Evolutionary conservation across 2,329 filamentous ascomycete species (phyloP).

Genomic region (Alternaria metachromatica): DNA sequence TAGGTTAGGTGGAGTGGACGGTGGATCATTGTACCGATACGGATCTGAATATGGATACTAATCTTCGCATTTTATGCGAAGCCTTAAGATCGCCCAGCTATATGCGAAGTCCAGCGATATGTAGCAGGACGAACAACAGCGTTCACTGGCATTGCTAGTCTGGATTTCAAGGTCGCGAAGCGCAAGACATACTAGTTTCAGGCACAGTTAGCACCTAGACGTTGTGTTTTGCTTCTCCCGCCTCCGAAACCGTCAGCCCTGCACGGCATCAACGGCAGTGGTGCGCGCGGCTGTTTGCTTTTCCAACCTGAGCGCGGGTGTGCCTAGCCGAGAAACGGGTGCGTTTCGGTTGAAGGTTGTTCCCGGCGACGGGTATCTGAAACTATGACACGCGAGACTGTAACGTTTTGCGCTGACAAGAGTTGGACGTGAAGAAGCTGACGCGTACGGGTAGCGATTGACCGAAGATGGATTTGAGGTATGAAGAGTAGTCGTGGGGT

Average conservation of each 20-base stretch:
- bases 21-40: background rate
- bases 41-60: background rate
- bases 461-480: background rate
- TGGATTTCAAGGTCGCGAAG: too few relatives aligned
- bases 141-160: background rate
- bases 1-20: background rate
- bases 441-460: constrained; percentile 4
- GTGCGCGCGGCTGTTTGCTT: background rate
- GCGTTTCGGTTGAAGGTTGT: background rate
- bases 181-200: background rate
- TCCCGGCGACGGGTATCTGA: constrained; percentile 7
- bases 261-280: background rate
- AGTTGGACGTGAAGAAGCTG: constrained; percentile 1
- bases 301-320: background rate
- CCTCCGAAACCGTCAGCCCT: background rate
- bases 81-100: background rate
- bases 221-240: constrained; percentile 1
- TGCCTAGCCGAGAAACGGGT: background rate
- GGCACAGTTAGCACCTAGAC: background rate
- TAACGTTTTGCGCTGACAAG: constrained; percentile 6
- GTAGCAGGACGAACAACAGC: background rate
- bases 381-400: constrained; percentile 3
- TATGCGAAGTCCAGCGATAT: too few relatives aligned
- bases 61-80: background rate
- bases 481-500: background rate